phyloP scores from a whole-genome alignment of 306 rosid species.

The Phaseolus lunatus region DNA sequence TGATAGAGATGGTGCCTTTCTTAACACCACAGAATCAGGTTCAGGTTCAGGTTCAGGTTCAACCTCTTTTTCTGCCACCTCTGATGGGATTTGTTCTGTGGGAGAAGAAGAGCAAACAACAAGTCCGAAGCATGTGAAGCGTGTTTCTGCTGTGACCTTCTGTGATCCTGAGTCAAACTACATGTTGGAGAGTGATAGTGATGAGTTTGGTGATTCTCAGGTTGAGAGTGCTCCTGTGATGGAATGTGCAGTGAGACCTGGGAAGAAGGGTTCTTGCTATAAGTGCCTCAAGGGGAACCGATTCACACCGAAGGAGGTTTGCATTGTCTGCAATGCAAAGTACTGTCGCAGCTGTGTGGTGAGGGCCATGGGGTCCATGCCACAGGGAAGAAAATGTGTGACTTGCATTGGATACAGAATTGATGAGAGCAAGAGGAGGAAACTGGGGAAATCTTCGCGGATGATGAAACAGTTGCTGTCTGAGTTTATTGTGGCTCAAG shows the following conservation, averaged over 20 bases:
- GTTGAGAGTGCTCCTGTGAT: slow-evolving; percentile 44
- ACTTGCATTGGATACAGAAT: slow-evolving; percentile 66
- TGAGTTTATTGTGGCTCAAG: slow-evolving; percentile 53
- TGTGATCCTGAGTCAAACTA: slow-evolving; percentile 55
- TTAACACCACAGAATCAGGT: slow-evolving; percentile 53
- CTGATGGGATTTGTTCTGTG: slow-evolving; percentile 61
- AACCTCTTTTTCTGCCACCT: slow-evolving; percentile 51
- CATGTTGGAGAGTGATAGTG: slow-evolving; percentile 29
- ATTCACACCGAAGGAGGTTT: slow-evolving; percentile 70
- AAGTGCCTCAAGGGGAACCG: slow-evolving; percentile 69
- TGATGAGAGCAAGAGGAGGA: slow-evolving; percentile 65
- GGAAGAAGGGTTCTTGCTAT: slow-evolving; percentile 75
- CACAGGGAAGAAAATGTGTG: slow-evolving; percentile 86
- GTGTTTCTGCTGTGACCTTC: slow-evolving; percentile 72
- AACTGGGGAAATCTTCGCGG: slow-evolving; percentile 65
- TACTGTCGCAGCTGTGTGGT: slow-evolving; percentile 50
- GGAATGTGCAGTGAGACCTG: slow-evolving; percentile 61
- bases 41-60: slow-evolving; percentile 52
- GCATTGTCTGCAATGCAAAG: slow-evolving; percentile 58
- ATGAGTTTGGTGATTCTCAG: slow-evolving; percentile 41
- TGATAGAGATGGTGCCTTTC: slow-evolving; percentile 11
- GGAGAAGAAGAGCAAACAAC: slow-evolving; percentile 34
- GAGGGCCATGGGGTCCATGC: slow-evolving; percentile 91
- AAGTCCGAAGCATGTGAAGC: slow-evolving; percentile 55
- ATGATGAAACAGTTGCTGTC: slow-evolving; percentile 64